Evolutionary conservation across 2,329 filamentous ascomycete genomes (phyloP), one percentile per base, ranked within the genome.

Genomic region (Trichophyton schoenleinii): DNA sequence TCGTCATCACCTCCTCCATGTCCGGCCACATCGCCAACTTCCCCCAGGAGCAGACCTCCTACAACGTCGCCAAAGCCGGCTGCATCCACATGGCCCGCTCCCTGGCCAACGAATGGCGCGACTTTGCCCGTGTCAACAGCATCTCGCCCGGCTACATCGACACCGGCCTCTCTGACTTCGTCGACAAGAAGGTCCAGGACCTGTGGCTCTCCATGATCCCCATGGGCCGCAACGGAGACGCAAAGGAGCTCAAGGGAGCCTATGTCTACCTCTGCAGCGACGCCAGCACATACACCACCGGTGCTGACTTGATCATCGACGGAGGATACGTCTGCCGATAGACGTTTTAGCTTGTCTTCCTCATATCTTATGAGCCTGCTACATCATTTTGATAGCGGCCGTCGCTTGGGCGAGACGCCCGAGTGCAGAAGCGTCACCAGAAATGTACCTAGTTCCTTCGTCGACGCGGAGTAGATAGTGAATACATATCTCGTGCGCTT

Each of bases 201-300:
- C 67, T 81, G 63, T 81, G 79, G 79, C 76, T 77, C 69, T 74
- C 70, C 63, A 80, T 80, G 79, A 81, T 80, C 65, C 79, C 79
- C 7, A 73, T 81, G 73, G 77, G 80, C 60, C 75, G 87, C 66
- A 84, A 88, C 68, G 88, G 85, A 4, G 79, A 85, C 66, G 77
- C 81, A 3, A 80, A 81, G 62, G 88, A 92, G 77, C 79, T 91
- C 67, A 89, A 90, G 77, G 88, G 87, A 9, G 84, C 84, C 8
- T 92, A 87, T 72, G 73, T 91, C 58, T 91, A 88, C 74, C 78
- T 91, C 61, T 85, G 86, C 34, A 87, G 83, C 18, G 88, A 92
- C 71, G 87, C 88, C 3, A 82, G 84, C 20, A 87, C 84, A 48
- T 91, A 88, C 74, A 89, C 85, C 18, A 91, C 87, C 5, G 88